Evolutionary conservation across 768 basidiomycete genomes (phyloP).

Genomic region (Leccinum truebloodii): DNA sequence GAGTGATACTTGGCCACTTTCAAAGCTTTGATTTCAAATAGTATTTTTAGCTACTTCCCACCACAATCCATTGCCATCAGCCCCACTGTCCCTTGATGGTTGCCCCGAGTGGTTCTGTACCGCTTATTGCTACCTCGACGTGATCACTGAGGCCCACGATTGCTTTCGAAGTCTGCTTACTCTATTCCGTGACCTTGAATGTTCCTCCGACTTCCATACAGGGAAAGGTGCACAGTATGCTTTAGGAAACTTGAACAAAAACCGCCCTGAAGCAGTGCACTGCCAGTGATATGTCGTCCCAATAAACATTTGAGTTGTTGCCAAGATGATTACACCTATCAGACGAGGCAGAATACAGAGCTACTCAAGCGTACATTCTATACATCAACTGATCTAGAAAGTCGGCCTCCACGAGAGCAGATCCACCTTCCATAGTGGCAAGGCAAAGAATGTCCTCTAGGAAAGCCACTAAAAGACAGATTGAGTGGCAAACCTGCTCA

Average conservation of each 20-base stretch:
- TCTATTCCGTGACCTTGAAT: neutral
- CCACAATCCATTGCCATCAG: no score
- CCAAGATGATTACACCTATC: no score
- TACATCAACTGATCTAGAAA: neutral
- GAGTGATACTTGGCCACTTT: no score
- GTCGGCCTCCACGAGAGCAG: neutral
- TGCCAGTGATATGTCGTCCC: neutral
- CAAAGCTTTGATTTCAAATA: no score
- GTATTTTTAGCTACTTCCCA: no score
- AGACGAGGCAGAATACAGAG: no score
- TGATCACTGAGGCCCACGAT: neutral
- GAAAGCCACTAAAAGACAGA: neutral
- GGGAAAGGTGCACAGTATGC: neutral
- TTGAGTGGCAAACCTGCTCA: neutral
- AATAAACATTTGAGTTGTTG: no score
- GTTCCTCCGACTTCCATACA: neutral
- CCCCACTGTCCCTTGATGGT: neutral
- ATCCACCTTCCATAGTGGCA: neutral
- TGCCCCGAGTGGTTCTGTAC: neutral
- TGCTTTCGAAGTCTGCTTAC: neutral
- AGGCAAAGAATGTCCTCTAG: neutral
- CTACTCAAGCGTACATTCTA: no score
- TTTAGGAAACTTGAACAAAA: neutral
- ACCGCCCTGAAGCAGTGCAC: neutral
- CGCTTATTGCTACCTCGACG: neutral